Percentiles rank a stretch among this genome's conserved stretches.
Evolutionary conservation across 2,329 filamentous ascomycete species (phyloP).

Genomic region (Verticillium longisporum): DNA sequence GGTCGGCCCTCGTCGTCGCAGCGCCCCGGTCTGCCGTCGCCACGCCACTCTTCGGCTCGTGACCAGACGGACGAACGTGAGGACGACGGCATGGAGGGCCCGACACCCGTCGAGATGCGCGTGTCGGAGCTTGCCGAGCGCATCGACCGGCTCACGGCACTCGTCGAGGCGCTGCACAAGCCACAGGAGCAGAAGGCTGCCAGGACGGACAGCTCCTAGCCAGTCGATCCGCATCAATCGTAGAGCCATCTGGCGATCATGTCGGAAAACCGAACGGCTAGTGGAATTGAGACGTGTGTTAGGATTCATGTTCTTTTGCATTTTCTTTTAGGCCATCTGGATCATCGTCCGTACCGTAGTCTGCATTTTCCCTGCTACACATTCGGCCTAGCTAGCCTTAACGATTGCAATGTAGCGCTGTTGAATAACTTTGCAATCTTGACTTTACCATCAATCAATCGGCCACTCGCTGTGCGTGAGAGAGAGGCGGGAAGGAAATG

Average conservation of each 20-base stretch:
- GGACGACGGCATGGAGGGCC: constrained; percentile 28
- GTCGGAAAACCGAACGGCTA: not conserved
- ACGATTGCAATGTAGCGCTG: too few relatives aligned
- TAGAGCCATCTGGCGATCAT: not conserved
- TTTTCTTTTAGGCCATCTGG: too few relatives aligned
- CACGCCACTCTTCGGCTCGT: constrained; percentile 9
- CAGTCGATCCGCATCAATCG: not conserved
- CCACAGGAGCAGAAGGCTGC: constrained; percentile 1
- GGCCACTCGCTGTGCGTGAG: too few relatives aligned
- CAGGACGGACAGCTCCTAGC: not conserved
- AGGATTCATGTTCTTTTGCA: too few relatives aligned
- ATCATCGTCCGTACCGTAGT: too few relatives aligned
- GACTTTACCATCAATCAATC: too few relatives aligned
- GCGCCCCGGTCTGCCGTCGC: constrained; percentile 16
- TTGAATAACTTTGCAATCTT: too few relatives aligned
- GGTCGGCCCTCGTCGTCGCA: constrained; percentile 16
- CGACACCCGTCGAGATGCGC: constrained; percentile 39
- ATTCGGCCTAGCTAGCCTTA: too few relatives aligned
- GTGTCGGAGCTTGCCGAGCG: constrained; percentile 48
- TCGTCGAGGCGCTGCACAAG: constrained; percentile 43
- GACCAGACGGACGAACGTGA: constrained; percentile 15
- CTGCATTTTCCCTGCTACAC: too few relatives aligned
- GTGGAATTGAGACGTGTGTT: too few relatives aligned
- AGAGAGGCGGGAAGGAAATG: not conserved
- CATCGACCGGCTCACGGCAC: constrained; percentile 50